Percentiles rank a stretch among this genome's conserved stretches.
Conservation (phyloP, 345 rosid genomes). For the Excoecaria cochinchinensis region DNA sequence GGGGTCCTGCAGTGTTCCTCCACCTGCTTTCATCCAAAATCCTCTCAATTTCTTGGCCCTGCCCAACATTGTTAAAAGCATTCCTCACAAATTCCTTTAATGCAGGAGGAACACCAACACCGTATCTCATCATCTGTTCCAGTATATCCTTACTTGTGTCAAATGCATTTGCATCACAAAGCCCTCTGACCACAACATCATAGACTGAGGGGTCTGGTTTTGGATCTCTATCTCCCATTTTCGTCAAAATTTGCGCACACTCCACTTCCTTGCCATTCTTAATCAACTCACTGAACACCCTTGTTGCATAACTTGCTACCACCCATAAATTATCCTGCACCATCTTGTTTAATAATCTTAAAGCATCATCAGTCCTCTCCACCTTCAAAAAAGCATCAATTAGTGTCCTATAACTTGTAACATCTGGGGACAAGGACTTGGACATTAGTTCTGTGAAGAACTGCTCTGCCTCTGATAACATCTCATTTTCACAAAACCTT, state of each 20-base stretch:
- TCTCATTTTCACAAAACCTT: constrained; percentile 70
- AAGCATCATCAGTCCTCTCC: constrained; percentile 69
- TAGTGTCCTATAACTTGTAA: constrained; percentile 61
- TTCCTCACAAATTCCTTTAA: constrained; percentile 48
- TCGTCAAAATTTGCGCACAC: constrained; percentile 59
- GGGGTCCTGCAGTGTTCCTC: constrained; percentile 24
- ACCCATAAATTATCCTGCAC: constrained; percentile 76
- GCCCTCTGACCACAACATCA: constrained; percentile 81
- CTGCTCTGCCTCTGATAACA: constrained; percentile 71
- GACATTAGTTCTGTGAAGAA: constrained; percentile 54
- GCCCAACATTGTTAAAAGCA: constrained; percentile 56
- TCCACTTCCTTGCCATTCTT: constrained; percentile 68
- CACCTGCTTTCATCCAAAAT: constrained; percentile 51
- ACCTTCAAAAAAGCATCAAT: constrained; percentile 74
- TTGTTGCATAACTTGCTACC: constrained; percentile 79
- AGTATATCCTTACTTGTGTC: constrained; percentile 53
- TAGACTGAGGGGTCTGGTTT: constrained; percentile 83
- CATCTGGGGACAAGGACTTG: constrained; percentile 75
- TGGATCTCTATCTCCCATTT: constrained; percentile 91
- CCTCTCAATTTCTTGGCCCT: constrained; percentile 62
- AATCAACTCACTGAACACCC: constrained; percentile 66
- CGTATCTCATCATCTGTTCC: constrained; percentile 64
- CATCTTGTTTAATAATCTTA: constrained; percentile 59
- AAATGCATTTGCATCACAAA: constrained; percentile 63
- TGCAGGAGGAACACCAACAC: constrained; percentile 63